A percentile compares a stretch with the other conserved stretches of the same genome.
Evolutionary conservation across 2,329 filamentous ascomycete species (phyloP).

Genomic region (Thielaviopsis ethacetica): DNA sequence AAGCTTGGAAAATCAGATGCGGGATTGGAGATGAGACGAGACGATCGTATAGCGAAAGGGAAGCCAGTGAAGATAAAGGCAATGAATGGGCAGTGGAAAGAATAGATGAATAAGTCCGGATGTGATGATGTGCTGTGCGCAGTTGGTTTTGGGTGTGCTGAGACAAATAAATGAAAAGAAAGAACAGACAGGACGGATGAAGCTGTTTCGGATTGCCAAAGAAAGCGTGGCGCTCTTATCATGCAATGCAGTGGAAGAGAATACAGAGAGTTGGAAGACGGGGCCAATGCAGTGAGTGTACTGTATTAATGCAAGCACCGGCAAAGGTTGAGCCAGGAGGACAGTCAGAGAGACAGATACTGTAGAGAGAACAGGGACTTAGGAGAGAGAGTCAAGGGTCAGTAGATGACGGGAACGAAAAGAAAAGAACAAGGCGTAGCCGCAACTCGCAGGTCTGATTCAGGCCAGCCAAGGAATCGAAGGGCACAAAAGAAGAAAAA

Average conservation of each 20-base stretch:
- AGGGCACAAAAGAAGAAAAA: too few species aligned
- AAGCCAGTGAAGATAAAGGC: not conserved
- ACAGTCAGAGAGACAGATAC: too few species aligned
- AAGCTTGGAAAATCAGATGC: too few species aligned
- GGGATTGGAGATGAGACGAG: not conserved
- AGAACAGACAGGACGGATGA: not conserved
- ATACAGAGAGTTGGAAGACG: too few species aligned
- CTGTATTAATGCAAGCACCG: too few species aligned
- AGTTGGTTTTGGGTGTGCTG: not conserved
- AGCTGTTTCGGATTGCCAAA: not conserved
- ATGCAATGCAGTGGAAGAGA: not conserved
- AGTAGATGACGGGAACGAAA: not conserved
- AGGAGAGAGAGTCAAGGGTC: not conserved
- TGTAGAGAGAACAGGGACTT: too few species aligned
- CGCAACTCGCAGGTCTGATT: not conserved
- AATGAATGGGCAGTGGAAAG: not conserved
- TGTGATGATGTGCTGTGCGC: not conserved
- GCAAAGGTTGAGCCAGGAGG: too few species aligned
- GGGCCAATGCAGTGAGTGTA: too few species aligned
- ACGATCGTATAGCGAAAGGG: not conserved
- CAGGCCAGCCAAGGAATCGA: not conserved
- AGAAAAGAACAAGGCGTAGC: not conserved
- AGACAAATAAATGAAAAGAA: not conserved
- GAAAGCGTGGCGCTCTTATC: not conserved
- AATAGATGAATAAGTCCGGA: not conserved